Evolutionary conservation across 2,329 filamentous ascomycete species (phyloP).

Genomic region (Ophiostoma triangulosporum): DNA sequence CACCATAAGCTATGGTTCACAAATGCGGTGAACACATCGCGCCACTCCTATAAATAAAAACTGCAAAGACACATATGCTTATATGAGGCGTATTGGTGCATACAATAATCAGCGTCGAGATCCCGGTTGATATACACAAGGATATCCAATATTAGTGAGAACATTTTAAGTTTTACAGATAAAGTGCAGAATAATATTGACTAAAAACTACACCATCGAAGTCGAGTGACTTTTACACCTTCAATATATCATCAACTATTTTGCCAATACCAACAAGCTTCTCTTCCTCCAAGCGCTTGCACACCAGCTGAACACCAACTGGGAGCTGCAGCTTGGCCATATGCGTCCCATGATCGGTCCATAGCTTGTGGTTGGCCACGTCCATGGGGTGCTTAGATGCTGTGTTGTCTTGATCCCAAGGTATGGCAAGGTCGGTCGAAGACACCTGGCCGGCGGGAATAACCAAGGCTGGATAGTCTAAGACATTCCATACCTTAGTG

Average conservation of each 20-base stretch:
- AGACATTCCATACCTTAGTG: constrained; percentile 47
- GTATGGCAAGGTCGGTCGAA: constrained; percentile 16
- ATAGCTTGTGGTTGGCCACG: constrained; percentile 29
- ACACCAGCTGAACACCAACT: constrained; percentile 39
- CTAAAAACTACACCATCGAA: no score
- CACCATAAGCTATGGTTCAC: no score
- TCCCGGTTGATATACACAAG: no score
- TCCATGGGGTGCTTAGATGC: constrained; percentile 28
- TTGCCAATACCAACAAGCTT: constrained; percentile 33
- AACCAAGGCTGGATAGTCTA: constrained; percentile 46
- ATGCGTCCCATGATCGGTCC: constrained; percentile 27
- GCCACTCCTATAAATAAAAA: no score
- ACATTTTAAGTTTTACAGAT: no score
- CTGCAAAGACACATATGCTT: no score
- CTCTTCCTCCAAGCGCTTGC: constrained; percentile 39
- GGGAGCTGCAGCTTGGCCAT: constrained; percentile 27
- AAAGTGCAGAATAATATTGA: no score
- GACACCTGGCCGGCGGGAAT: constrained; percentile 37
- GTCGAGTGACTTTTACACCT: not conserved
- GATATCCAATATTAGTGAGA: no score
- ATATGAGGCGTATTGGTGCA: no score
- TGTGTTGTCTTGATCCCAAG: constrained; percentile 27
- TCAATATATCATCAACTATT: constrained; percentile 18
- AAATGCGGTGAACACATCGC: no score
- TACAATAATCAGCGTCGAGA: no score